Percentiles rank a stretch among this genome's conserved stretches.
These are phyloP conservation scores for Solioccasus polychromus DNA, from an alignment of 768 basidiomycete species.

Conservation along the genomic window DNA sequence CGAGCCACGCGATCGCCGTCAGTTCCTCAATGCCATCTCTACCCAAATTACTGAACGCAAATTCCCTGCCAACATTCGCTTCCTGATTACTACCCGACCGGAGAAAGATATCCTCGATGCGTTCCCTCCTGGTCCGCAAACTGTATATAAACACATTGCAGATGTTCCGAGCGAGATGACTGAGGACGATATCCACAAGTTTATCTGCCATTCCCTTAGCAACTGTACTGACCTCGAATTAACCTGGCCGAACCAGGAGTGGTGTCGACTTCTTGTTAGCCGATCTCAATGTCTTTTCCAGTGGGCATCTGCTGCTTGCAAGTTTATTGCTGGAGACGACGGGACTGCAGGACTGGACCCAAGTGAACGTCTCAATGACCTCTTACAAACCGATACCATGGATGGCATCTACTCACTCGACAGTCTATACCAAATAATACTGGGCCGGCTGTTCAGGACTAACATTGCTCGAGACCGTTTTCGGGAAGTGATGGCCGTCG, in stretches of 20 bases:
- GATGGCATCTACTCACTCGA: not conserved
- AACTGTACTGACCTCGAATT: not conserved
- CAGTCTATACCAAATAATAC: not conserved
- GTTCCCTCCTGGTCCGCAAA: not conserved
- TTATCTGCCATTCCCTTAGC: not conserved
- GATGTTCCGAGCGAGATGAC: not conserved
- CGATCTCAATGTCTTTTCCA: constrained; percentile 4
- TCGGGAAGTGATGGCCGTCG: constrained; percentile 1
- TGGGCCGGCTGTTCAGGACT: not conserved
- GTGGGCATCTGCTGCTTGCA: no score
- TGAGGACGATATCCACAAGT: constrained; percentile 1
- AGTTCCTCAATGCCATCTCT: constrained; percentile 12
- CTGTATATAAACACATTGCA: not conserved
- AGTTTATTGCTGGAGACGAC: no score
- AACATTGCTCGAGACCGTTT: not conserved
- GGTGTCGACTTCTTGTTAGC: not conserved
- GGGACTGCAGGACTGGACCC: not conserved
- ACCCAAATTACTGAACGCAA: not conserved
- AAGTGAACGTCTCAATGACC: no score
- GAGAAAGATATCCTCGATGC: constrained; percentile 7
- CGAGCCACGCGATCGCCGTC: constrained; percentile 1
- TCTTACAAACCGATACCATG: not conserved
- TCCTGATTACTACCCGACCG: constrained; percentile 16
- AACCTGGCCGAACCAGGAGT: no score
- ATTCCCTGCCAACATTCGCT: constrained; percentile 11